phyloP scores from a whole-genome alignment of 1,284 basidiomycete genomes.

The Leccinum proximum region DNA sequence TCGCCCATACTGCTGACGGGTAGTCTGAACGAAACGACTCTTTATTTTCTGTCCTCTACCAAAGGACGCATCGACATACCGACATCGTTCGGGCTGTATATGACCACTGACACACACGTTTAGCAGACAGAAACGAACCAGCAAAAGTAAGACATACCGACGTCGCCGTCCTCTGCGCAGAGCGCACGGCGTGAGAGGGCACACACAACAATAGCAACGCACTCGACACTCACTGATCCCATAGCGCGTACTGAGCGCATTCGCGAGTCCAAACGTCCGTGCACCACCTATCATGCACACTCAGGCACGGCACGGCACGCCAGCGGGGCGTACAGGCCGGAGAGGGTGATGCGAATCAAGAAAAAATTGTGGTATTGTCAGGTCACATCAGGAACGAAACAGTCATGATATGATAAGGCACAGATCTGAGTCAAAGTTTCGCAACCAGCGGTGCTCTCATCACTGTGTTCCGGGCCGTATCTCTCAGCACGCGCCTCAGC shows the following conservation, averaged over 20 bases:
- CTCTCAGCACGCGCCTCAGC: conserved; percentile 41
- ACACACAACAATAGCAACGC: neutral
- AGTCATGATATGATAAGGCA: too few species aligned
- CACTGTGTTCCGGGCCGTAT: conserved; percentile 29
- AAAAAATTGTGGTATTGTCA: too few species aligned
- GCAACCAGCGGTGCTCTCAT: conserved; percentile 4
- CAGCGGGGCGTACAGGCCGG: too few species aligned
- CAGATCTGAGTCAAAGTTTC: conserved; percentile 23
- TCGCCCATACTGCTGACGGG: conserved; percentile 65
- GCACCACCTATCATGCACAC: conserved; percentile 35
- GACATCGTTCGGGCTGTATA: conserved; percentile 68
- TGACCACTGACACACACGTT: conserved; percentile 44
- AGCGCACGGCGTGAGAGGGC: conserved; percentile 4
- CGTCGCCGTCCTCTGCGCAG: too few species aligned
- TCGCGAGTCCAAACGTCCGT: conserved; percentile 60
- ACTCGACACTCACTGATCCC: conserved; percentile 46
- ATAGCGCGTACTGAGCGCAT: conserved; percentile 53
- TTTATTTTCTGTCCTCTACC: neutral
- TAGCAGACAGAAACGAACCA: conserved; percentile 2
- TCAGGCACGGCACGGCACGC: neutral
- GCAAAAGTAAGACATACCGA: conserved; percentile 43
- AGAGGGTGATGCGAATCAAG: too few species aligned
- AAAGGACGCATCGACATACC: conserved; percentile 38
- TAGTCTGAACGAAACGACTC: conserved; percentile 51
- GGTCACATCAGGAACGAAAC: too few species aligned